Percentiles rank a stretch among this genome's conserved stretches.
Evolutionary conservation across 805 yeast genomes (phyloP).

Genomic region (Cyberlindnera xishuangbannaensis): DNA sequence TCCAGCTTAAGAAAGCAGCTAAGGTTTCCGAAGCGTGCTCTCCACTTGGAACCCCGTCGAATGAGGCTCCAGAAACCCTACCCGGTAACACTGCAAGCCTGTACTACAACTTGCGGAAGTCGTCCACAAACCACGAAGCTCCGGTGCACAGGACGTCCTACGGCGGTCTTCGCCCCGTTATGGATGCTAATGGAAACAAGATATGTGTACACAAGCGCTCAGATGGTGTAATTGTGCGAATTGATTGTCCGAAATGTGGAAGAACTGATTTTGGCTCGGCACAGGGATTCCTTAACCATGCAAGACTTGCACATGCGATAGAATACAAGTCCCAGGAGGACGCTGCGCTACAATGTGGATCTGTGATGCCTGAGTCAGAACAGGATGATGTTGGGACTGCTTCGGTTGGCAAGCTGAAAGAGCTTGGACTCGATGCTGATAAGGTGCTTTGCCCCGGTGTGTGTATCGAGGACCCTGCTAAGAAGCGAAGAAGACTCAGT

Average conservation of each 20-base stretch:
- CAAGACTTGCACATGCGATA: conserved; percentile 65
- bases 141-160: conserved; percentile 32
- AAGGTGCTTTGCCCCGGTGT: conserved; percentile 30
- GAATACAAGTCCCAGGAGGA: conserved; percentile 68
- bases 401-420: conserved; percentile 29
- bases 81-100: neutral
- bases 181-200: conserved; percentile 32
- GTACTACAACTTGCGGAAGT: conserved; percentile 7
- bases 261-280: conserved; percentile 70
- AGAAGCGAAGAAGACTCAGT: conserved; percentile 16
- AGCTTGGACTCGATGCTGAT: conserved; percentile 36
- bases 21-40: no score
- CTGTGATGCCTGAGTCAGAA: conserved; percentile 44
- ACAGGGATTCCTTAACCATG: conserved; percentile 76
- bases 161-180: conserved; percentile 44
- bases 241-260: conserved; percentile 63
- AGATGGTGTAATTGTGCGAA: conserved; percentile 64
- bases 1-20: conserved; percentile 25
- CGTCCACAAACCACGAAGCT: conserved; percentile 22
- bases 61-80: neutral
- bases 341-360: conserved; percentile 67
- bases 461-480: conserved; percentile 13
- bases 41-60: neutral
- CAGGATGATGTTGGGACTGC: conserved; percentile 51
- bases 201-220: conserved; percentile 57